phyloP scores from a whole-genome alignment of 139 green algal species.

The Mychonastes homosphaera region DNA sequence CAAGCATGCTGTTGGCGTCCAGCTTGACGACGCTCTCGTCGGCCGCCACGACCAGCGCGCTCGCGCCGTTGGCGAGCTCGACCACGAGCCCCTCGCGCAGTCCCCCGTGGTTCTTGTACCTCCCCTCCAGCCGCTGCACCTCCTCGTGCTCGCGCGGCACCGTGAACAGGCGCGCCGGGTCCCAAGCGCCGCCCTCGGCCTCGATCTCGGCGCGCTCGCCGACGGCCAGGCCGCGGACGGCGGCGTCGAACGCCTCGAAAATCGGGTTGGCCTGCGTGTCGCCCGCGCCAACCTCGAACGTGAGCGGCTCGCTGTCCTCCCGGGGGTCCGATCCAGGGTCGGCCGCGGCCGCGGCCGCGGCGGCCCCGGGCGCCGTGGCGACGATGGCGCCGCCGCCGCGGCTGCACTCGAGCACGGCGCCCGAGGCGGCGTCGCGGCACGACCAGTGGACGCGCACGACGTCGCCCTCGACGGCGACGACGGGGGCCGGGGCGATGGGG shows the following conservation, averaged over 20 bases:
- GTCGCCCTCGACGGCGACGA: slow-evolving; percentile 38
- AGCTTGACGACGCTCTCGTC: slow-evolving; percentile 42
- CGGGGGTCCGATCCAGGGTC: slow-evolving; percentile 34
- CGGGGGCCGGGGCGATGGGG: background rate
- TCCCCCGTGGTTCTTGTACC: slow-evolving; percentile 76
- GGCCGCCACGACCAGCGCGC: slow-evolving; percentile 33
- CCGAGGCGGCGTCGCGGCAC: slow-evolving; percentile 33
- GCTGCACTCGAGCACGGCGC: too few relatives aligned
- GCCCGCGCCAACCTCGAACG: slow-evolving; percentile 73
- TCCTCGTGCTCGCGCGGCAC: slow-evolving; percentile 69
- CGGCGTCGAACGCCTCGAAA: slow-evolving; percentile 78
- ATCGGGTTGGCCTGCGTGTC: slow-evolving; percentile 74
- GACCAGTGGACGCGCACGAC: slow-evolving; percentile 46
- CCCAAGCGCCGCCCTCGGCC: slow-evolving; percentile 62
- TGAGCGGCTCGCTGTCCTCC: slow-evolving; percentile 44
- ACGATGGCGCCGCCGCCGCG: too few relatives aligned
- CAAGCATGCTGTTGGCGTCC: slow-evolving; percentile 78
- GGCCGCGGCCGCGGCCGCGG: slow-evolving; percentile 4
- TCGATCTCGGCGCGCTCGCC: slow-evolving; percentile 41
- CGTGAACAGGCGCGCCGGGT: slow-evolving; percentile 65
- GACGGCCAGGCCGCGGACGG: slow-evolving; percentile 55
- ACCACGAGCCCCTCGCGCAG: slow-evolving; percentile 53
- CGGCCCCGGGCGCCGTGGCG: too few relatives aligned
- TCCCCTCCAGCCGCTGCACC: slow-evolving; percentile 57
- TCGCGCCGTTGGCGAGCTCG: slow-evolving; percentile 62